phyloP scores from a whole-genome alignment of 2,329 filamentous ascomycete genomes.

The Zarea fungicola region DNA sequence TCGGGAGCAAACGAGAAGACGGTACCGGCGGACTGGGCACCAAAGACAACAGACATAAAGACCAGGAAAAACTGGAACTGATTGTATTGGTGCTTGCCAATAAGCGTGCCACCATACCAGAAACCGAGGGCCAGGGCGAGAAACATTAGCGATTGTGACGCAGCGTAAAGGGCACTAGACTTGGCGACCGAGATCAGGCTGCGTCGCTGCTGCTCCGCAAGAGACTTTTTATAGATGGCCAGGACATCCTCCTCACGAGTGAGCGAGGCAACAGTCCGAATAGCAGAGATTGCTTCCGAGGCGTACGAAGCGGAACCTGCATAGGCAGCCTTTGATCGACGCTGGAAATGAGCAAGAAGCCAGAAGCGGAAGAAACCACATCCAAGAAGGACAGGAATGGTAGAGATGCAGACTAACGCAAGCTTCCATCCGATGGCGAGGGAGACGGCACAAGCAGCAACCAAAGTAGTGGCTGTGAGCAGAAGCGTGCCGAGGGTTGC shows the following conservation, averaged over 20 bases:
- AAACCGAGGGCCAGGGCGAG: conserved; percentile 82
- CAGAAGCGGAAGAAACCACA: conserved; percentile 89
- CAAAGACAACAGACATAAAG: conserved; percentile 83
- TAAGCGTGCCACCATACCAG: conserved; percentile 82
- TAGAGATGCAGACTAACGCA: conserved; percentile 73
- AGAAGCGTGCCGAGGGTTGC: conserved; percentile 82
- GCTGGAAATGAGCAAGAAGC: conserved; percentile 74
- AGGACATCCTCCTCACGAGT: conserved; percentile 83
- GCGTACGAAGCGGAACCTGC: conserved; percentile 78
- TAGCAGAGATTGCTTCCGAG: conserved; percentile 88
- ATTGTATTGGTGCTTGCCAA: conserved; percentile 64
- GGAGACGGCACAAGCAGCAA: conserved; percentile 65
- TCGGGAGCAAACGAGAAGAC: conserved; percentile 88
- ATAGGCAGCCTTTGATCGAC: conserved; percentile 74
- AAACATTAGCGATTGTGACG: conserved; percentile 79
- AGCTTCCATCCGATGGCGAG: conserved; percentile 84
- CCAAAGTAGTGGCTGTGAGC: conserved; percentile 72
- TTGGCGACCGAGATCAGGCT: conserved; percentile 70
- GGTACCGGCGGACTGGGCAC: conserved; percentile 83
- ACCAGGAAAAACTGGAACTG: conserved; percentile 90
- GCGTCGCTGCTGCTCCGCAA: conserved; percentile 60
- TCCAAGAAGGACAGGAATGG: conserved; percentile 68
- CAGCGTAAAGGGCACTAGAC: conserved; percentile 74
- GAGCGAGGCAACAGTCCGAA: conserved; percentile 86
- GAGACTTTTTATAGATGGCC: conserved; percentile 60